phyloP scores from a whole-genome alignment of 164 flowering plant species.

The Vitis cinerea region DNA sequence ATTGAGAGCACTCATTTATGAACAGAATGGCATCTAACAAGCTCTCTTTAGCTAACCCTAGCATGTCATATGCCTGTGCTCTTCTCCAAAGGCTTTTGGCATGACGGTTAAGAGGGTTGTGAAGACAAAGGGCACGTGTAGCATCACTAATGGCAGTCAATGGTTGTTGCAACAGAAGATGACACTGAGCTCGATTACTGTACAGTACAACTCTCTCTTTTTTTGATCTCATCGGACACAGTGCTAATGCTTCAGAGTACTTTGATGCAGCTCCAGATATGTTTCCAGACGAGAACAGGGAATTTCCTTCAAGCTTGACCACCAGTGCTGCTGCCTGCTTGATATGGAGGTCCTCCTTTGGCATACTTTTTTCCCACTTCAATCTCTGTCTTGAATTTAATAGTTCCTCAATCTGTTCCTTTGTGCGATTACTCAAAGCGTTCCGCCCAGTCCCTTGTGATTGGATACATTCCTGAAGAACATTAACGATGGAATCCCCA shows the following conservation, averaged over 20 bases:
- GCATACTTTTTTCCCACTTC: conserved; percentile 93
- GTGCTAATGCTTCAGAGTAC: conserved; percentile 85
- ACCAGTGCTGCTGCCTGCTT: conserved; percentile 96
- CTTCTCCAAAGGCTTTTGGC: conserved; percentile 98
- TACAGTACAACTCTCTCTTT: conserved; percentile 90
- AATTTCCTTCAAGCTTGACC: conserved; percentile 98
- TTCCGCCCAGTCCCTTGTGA: conserved; percentile 65
- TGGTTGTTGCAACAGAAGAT: conserved; percentile 90
- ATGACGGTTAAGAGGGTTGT: conserved; percentile 91
- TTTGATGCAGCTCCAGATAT: conserved; percentile 92
- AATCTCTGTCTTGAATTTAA: conserved; percentile 65
- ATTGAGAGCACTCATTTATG: conserved; percentile 93
- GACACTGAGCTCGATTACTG: conserved; percentile 96
- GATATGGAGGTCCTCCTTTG: conserved; percentile 96
- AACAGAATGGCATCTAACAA: conserved; percentile 94
- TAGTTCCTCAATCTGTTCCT: conserved; percentile 76
- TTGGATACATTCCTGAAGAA: conserved; percentile 77
- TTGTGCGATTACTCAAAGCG: conserved; percentile 47
- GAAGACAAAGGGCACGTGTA: conserved; percentile 88
- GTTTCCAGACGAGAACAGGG: conserved; percentile 91
- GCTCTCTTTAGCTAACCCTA: conserved; percentile 94
- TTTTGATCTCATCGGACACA: conserved; percentile 86
- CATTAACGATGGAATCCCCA: conserved; percentile 81
- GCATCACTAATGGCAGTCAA: conserved; percentile 94
- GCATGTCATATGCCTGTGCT: conserved; percentile 98